phyloP scores from a whole-genome alignment of 2,329 filamentous ascomycete genomes.

The Claviceps pazoutovae region DNA sequence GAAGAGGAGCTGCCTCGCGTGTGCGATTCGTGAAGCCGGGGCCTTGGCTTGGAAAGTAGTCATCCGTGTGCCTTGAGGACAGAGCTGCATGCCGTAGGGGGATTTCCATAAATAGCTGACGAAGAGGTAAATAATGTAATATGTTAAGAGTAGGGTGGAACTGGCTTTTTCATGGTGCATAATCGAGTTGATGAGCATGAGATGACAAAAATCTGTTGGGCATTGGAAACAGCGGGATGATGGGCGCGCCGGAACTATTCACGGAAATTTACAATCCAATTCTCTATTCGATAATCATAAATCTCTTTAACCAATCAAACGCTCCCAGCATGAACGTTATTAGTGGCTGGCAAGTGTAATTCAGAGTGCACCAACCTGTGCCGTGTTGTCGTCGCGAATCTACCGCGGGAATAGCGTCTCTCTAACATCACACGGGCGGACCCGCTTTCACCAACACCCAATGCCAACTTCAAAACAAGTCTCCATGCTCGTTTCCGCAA shows the following conservation, averaged over 20 bases:
- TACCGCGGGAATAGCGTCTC: neutral
- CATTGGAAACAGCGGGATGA: neutral
- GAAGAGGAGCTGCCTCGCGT: slow-evolving; percentile 56
- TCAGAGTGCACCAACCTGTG: too few relatives aligned
- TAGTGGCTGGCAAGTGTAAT: too few relatives aligned
- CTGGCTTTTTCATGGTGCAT: neutral
- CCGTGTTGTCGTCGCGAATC: neutral
- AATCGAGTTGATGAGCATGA: neutral
- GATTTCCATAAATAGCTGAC: too few relatives aligned
- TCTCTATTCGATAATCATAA: too few relatives aligned
- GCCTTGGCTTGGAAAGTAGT: slow-evolving; percentile 56
- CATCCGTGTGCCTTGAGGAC: slow-evolving; percentile 35
- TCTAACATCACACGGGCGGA: neutral
- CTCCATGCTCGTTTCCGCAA: neutral
- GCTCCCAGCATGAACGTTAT: too few relatives aligned
- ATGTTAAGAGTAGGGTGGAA: neutral
- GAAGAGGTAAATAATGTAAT: neutral
- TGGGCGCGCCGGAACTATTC: too few relatives aligned
- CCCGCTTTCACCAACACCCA: neutral
- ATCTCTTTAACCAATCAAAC: too few relatives aligned
- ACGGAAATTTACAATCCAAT: too few relatives aligned
- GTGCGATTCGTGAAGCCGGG: slow-evolving; percentile 61
- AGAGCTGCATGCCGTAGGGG: neutral
- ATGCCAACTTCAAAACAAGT: neutral
- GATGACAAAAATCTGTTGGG: neutral